Conservation (phyloP, 2,329 filamentous ascomycete genomes). For the Curvularia sp. region DNA sequence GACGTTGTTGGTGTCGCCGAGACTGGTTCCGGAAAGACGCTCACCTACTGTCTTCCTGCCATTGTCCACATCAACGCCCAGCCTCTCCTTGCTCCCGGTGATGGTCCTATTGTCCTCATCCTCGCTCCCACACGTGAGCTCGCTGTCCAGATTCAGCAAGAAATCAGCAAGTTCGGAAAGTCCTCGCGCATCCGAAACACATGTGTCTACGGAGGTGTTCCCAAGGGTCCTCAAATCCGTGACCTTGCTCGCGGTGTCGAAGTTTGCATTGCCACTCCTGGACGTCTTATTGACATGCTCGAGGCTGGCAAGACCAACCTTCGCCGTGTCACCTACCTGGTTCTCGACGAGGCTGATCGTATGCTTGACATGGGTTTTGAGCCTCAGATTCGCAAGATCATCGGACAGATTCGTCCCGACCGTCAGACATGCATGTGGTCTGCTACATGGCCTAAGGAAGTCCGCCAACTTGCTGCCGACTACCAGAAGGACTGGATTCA, state of each 20-base stretch:
- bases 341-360: constrained; percentile 97
- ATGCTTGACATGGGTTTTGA: constrained; percentile 99
- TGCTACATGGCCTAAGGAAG: constrained; percentile 98
- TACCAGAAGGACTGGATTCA: constrained; percentile 97
- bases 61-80: constrained; percentile 99
- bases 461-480: constrained; percentile 87
- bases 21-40: constrained; percentile 98
- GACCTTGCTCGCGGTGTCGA: constrained; percentile 95
- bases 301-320: constrained; percentile 98
- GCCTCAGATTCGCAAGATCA: constrained; percentile 98
- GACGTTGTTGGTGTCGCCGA: constrained; percentile 99
- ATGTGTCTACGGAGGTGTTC: constrained; percentile 98
- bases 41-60: constrained; percentile 96
- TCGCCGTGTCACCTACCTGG: constrained; percentile 95
- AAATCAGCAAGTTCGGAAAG: constrained; percentile 98
- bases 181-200: constrained; percentile 98
- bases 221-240: constrained; percentile 95
- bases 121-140: constrained; percentile 96
- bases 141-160: constrained; percentile 97
- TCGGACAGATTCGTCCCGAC: constrained; percentile 95
- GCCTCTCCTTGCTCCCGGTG: constrained; percentile 90
- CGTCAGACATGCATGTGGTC: constrained; percentile 99
- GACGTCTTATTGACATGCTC: constrained; percentile 97
- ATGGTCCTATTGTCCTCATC: constrained; percentile 95
- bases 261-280: constrained; percentile 97